Percentiles rank a stretch among this genome's conserved stretches.
phyloP scores from a whole-genome alignment of 2,329 filamentous ascomycete species.

The Colletotrichum simmondsii region DNA sequence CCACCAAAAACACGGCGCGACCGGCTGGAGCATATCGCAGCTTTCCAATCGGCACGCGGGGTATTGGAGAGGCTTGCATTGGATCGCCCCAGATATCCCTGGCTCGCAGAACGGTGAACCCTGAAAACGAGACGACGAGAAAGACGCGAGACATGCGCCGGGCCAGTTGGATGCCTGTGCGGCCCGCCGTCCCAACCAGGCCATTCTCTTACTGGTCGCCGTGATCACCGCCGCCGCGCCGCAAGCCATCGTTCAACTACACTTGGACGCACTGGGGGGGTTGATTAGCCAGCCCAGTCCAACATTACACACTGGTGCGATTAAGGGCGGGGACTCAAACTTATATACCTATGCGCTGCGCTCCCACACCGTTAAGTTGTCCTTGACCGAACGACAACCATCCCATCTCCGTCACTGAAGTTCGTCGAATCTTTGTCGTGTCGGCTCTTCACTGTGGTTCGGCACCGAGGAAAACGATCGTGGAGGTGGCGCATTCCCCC shows the following conservation, averaged over 20 bases:
- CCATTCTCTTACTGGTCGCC: constrained; percentile 30
- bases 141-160: constrained; percentile 31
- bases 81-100: constrained; percentile 32
- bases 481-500: constrained; percentile 3
- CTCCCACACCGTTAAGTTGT: constrained; percentile 5
- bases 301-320: constrained; percentile 15
- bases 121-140: constrained; percentile 33
- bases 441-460: constrained; percentile 4
- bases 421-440: background rate
- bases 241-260: constrained; percentile 30
- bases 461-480: constrained; percentile 7
- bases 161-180: constrained; percentile 33
- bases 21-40: constrained; percentile 19
- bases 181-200: constrained; percentile 27
- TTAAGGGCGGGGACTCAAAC: constrained; percentile 3
- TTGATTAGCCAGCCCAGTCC: background rate
- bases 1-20: constrained; percentile 4
- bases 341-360: constrained; percentile 11
- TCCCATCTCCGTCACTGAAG: constrained; percentile 1
- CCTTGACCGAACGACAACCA: background rate
- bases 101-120: constrained; percentile 33
- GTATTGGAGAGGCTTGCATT: constrained; percentile 34
- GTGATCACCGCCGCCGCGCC: constrained; percentile 25
- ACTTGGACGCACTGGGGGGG: constrained; percentile 18
- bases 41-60: constrained; percentile 34